phyloP scores from a whole-genome alignment of 805 yeast species.

The Cyberlindnera japonica region DNA sequence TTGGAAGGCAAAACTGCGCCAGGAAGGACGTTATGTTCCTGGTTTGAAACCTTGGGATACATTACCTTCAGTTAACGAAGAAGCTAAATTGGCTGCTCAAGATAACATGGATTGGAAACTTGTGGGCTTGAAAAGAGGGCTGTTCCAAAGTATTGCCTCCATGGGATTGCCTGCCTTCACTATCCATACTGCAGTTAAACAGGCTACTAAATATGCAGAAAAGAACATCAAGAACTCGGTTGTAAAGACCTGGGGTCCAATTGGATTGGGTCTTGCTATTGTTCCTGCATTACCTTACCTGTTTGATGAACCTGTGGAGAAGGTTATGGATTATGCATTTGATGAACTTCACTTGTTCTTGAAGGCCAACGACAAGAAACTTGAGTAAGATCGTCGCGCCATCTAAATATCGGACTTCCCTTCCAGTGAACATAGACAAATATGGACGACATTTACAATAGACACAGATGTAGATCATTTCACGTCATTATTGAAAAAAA shows the following conservation, averaged over 20 bases:
- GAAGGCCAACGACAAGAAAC: conserved; percentile 12
- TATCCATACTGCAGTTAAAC: conserved; percentile 71
- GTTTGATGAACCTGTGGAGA: conserved; percentile 81
- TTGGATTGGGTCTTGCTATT: conserved; percentile 68
- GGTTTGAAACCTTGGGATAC: conserved; percentile 68
- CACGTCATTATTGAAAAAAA: no score
- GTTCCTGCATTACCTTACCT: conserved; percentile 76
- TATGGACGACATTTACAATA: background rate
- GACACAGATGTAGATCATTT: background rate
- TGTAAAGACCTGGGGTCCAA: conserved; percentile 69
- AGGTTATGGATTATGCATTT: conserved; percentile 58
- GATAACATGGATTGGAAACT: conserved; percentile 61
- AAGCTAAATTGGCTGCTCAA: conserved; percentile 35
- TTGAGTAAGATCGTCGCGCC: no score
- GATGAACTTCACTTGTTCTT: conserved; percentile 40
- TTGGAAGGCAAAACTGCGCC: conserved; percentile 65
- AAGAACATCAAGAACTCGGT: conserved; percentile 47
- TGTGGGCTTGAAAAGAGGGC: conserved; percentile 63
- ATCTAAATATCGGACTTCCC: no score
- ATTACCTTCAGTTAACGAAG: conserved; percentile 37
- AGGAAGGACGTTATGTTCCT: conserved; percentile 58
- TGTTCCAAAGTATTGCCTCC: conserved; percentile 77
- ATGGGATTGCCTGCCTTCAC: conserved; percentile 89
- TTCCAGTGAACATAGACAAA: background rate
- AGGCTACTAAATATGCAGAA: conserved; percentile 55